A percentile compares a stretch with the other conserved stretches of the same genome.
Conservation (phyloP, 169 alveolate species). For the Sarcocystis neurona region DNA sequence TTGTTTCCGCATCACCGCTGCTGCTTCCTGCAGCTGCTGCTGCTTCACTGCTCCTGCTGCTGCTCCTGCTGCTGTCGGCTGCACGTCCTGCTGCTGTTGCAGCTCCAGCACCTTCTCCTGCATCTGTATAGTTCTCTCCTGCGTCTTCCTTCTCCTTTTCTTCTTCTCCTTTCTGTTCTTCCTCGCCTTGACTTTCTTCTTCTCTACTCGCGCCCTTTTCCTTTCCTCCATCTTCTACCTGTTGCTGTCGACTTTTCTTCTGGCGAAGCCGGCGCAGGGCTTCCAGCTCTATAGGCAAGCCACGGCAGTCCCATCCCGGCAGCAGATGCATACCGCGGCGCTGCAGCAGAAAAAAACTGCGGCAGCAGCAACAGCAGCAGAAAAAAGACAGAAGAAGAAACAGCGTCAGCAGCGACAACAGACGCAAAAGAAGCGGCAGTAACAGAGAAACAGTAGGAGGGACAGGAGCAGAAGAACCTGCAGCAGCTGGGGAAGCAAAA, state of each 20-base stretch:
- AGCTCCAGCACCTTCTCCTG: not conserved
- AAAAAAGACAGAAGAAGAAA: not conserved
- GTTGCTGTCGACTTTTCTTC: too few species aligned
- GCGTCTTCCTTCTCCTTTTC: not conserved
- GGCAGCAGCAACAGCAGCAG: not conserved
- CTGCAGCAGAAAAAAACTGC: constrained; percentile 69
- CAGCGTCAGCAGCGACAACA: not conserved
- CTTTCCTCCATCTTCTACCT: too few species aligned
- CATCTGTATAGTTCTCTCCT: not conserved
- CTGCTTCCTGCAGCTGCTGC: too few species aligned
- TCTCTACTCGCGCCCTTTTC: too few species aligned
- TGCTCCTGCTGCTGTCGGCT: not conserved
- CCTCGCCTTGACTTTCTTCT: too few species aligned
- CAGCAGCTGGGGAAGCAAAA: not conserved
- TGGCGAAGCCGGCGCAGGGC: too few species aligned
- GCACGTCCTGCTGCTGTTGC: not conserved
- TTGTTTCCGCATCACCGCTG: too few species aligned
- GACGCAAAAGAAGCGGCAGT: not conserved
- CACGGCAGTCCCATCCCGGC: constrained; percentile 92
- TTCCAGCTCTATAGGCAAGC: constrained; percentile 85
- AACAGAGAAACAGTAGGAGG: not conserved
- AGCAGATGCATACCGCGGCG: constrained; percentile 76
- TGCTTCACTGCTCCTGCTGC: not conserved
- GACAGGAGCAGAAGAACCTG: not conserved
- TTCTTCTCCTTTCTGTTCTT: not conserved